Conservation (phyloP, 495 filamentous ascomycete genomes). For the Aspergillus taichungensis region DNA sequence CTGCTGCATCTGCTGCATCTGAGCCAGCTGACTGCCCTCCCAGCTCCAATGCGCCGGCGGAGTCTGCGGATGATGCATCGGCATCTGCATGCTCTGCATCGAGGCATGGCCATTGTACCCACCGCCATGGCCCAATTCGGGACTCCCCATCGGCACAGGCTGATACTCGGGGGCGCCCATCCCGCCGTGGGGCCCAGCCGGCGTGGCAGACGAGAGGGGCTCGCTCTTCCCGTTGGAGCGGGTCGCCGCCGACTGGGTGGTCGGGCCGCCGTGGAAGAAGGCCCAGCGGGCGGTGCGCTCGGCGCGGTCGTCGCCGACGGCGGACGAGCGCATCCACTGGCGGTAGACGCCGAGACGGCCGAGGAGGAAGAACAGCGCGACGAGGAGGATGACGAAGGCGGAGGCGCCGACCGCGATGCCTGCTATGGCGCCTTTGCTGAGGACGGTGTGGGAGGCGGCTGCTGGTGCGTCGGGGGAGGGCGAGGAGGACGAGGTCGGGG, state of each 20-base stretch:
- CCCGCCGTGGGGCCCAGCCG: too few relatives aligned
- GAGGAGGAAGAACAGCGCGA: slow-evolving; percentile 30
- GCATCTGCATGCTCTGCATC: too few relatives aligned
- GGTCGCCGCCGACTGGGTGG: not conserved
- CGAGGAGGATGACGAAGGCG: slow-evolving; percentile 24
- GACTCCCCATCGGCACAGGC: too few relatives aligned
- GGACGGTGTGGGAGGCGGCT: slow-evolving; percentile 1
- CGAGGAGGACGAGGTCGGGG: slow-evolving; percentile 3
- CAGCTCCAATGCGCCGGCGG: too few relatives aligned
- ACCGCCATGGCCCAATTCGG: too few relatives aligned
- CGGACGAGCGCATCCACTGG: slow-evolving; percentile 26
- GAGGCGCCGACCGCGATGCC: slow-evolving; percentile 29
- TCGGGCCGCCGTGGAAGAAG: slow-evolving; percentile 11
- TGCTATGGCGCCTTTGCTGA: slow-evolving; percentile 28
- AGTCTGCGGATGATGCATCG: too few relatives aligned
- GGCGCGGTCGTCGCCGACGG: slow-evolving; percentile 16
- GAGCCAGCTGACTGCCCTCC: too few relatives aligned
- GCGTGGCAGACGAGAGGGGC: too few relatives aligned
- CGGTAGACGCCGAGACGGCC: slow-evolving; percentile 29
- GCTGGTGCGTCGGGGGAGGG: slow-evolving; percentile 3
- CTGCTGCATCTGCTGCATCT: too few relatives aligned
- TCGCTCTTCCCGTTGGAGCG: too few relatives aligned
- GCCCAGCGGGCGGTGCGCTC: slow-evolving; percentile 28
- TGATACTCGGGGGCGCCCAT: too few relatives aligned
- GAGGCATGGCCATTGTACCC: too few relatives aligned